These are phyloP conservation scores for Phytophthora sp. DNA, from an alignment of 352 stramenopile genomes.

Conservation along the genomic window DNA sequence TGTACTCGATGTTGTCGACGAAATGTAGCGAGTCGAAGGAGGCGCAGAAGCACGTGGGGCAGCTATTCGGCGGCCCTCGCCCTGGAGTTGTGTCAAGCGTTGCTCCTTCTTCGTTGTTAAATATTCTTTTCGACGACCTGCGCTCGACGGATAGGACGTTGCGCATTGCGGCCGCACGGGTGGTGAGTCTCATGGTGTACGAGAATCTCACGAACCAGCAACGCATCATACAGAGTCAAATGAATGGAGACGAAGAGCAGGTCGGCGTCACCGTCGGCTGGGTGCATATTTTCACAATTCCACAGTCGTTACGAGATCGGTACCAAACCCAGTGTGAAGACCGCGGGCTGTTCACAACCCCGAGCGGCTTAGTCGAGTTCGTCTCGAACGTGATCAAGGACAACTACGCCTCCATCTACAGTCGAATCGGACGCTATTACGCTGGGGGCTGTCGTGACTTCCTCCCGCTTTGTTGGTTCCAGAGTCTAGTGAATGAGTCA, in stretches of 20 bases:
- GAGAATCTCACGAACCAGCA: slow-evolving; percentile 51
- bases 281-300: slow-evolving; percentile 60
- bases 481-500: slow-evolving; percentile 15
- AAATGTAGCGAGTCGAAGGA: slow-evolving; percentile 50
- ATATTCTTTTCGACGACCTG: slow-evolving; percentile 42
- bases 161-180: slow-evolving; percentile 46
- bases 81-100: slow-evolving; percentile 1
- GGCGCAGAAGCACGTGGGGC: slow-evolving; percentile 47
- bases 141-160: slow-evolving; percentile 46
- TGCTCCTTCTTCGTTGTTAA: slow-evolving; percentile 10
- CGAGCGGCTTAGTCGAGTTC: slow-evolving; percentile 29
- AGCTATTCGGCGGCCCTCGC: slow-evolving; percentile 41
- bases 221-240: slow-evolving; percentile 20
- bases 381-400: slow-evolving; percentile 38
- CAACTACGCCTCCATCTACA: slow-evolving; percentile 52
- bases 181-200: slow-evolving; percentile 59
- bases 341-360: slow-evolving; percentile 9
- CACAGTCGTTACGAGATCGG: slow-evolving; percentile 31
- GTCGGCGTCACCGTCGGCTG: slow-evolving; percentile 58
- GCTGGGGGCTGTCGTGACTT: slow-evolving; percentile 45
- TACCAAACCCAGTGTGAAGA: slow-evolving; percentile 33
- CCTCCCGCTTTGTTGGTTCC: slow-evolving; percentile 58
- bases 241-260: slow-evolving; percentile 14
- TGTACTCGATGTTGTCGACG: slow-evolving; percentile 38
- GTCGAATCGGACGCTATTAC: slow-evolving; percentile 56